Evolutionary conservation across 257 asterid genomes (phyloP).

Genomic region (Jacaranda mimosifolia): DNA sequence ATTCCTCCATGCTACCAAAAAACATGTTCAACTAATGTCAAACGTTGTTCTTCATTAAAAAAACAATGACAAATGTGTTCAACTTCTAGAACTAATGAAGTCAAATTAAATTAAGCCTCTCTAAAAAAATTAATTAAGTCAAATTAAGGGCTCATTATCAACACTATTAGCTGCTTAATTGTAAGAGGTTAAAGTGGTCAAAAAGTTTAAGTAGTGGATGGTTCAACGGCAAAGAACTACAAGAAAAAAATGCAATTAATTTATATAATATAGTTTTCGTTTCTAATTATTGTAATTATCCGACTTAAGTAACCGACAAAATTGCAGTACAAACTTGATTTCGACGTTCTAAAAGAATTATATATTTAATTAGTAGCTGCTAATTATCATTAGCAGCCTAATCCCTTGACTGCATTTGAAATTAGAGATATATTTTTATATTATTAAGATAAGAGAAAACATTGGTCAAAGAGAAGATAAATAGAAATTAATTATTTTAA

Average conservation of each 20-base stretch:
- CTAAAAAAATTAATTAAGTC: background rate
- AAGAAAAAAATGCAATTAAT: background rate
- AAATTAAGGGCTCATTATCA: background rate
- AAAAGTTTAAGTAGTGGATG: conserved; percentile 12
- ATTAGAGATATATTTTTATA: background rate
- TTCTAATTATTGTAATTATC: background rate
- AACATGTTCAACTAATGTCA: conserved; percentile 15
- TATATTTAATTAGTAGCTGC: background rate
- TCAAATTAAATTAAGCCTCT: too few relatives aligned
- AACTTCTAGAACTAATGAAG: background rate
- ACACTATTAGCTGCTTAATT: background rate
- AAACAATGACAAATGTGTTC: background rate
- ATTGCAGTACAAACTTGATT: background rate
- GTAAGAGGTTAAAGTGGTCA: background rate
- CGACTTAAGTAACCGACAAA: background rate
- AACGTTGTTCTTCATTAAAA: background rate
- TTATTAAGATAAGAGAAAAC: background rate
- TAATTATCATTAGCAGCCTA: conserved; percentile 24
- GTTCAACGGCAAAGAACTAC: background rate
- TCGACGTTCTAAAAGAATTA: background rate
- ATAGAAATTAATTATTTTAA: background rate
- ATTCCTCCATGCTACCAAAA: background rate
- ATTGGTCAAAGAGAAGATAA: conserved; percentile 24
- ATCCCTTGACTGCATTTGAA: conserved; percentile 7
- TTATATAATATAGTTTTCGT: background rate